Percentiles rank a stretch among this genome's conserved stretches.
Conservation (phyloP, 2,329 filamentous ascomycete species). For the Blumeriella jaapii region DNA sequence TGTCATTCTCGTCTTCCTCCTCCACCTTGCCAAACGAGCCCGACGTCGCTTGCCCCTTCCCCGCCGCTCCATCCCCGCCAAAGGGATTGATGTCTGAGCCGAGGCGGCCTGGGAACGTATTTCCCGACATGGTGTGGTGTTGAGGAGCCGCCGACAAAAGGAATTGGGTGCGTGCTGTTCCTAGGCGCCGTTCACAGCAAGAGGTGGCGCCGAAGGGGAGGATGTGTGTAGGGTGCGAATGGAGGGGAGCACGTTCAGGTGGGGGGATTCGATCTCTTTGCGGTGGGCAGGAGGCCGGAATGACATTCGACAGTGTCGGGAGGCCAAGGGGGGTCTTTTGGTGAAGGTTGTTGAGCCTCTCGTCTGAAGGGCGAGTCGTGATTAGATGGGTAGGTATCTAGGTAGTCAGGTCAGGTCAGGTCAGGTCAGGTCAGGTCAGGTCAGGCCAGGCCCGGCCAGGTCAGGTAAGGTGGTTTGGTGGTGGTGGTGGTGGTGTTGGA, state of each 20-base stretch:
- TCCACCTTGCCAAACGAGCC: constrained; percentile 42
- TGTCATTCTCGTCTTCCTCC: constrained; percentile 59
- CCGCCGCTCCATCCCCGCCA: constrained; percentile 35
- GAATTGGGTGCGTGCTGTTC: constrained; percentile 49
- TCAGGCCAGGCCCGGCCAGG: too few relatives aligned
- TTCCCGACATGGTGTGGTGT: constrained; percentile 51
- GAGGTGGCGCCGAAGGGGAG: constrained; percentile 62
- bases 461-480: too few relatives aligned
- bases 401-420: neutral
- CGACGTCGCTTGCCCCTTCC: constrained; percentile 31
- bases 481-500: too few relatives aligned
- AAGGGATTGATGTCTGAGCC: constrained; percentile 63
- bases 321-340: too few relatives aligned
- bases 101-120: constrained; percentile 64
- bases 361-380: too few relatives aligned
- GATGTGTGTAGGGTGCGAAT: constrained; percentile 48
- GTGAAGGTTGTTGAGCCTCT: too few relatives aligned
- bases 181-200: constrained; percentile 54
- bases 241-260: constrained; percentile 46
- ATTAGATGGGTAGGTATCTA: neutral
- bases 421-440: too few relatives aligned
- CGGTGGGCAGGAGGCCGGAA: constrained; percentile 45
- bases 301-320: constrained; percentile 29
- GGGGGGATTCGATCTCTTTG: constrained; percentile 52
- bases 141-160: constrained; percentile 35